phyloP scores from a whole-genome alignment of 1,139 yeast genomes.

The Zhuliangozyma blackwelliae region DNA sequence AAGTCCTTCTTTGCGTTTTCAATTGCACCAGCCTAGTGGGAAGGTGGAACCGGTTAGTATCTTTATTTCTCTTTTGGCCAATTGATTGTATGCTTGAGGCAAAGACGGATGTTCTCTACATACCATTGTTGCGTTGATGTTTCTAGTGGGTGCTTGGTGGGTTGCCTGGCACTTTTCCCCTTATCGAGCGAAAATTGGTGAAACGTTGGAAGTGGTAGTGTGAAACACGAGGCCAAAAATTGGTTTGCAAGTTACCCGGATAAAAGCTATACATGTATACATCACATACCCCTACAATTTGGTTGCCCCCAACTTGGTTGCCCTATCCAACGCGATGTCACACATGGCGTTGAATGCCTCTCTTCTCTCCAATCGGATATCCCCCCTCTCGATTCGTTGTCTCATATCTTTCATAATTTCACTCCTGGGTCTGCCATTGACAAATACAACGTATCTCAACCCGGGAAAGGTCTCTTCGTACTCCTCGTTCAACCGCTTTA shows the following conservation, averaged over 20 bases:
- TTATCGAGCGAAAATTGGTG: background rate
- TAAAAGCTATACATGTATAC: no score
- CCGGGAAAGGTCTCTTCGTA: slow-evolving; percentile 80
- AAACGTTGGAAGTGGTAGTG: background rate
- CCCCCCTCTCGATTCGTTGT: slow-evolving; percentile 50
- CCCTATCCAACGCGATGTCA: slow-evolving; percentile 81
- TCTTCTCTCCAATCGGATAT: slow-evolving; percentile 49
- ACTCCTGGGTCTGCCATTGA: slow-evolving; percentile 70
- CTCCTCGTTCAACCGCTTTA: slow-evolving; percentile 49
- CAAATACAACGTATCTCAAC: slow-evolving; percentile 83
- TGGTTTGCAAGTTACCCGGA: no score
- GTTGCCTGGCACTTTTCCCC: background rate
- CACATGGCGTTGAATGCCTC: slow-evolving; percentile 85
- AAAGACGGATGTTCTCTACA: no score
- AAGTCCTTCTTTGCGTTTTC: slow-evolving; percentile 96
- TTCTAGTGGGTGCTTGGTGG: no score
- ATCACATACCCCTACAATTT: no score
- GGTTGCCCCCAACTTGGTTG: slow-evolving; percentile 36
- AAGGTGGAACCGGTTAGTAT: background rate
- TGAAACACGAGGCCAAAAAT: no score
- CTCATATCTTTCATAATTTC: slow-evolving; percentile 66
- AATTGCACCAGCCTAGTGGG: slow-evolving; percentile 80
- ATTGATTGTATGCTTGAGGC: no score
- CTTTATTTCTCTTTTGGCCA: no score
- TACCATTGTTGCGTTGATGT: no score